Evolutionary conservation across 73 alveolate genomes (phyloP).

Genomic region (Urostyla sp.): DNA sequence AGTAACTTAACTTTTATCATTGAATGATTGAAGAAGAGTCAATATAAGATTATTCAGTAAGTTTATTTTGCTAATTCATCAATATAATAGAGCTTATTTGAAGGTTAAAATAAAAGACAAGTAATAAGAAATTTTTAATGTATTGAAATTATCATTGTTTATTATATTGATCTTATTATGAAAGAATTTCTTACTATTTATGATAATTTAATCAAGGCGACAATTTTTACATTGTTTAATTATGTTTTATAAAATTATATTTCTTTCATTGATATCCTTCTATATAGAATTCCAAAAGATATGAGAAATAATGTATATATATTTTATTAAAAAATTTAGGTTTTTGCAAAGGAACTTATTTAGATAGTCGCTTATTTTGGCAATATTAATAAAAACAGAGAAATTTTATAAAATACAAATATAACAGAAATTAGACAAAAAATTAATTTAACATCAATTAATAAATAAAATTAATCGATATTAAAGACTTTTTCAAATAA

Average conservation of each 20-base stretch:
- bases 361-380: conserved; percentile 20
- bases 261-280: conserved; percentile 11
- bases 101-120: not conserved
- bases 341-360: not conserved
- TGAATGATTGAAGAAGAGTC: not conserved
- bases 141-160: not conserved
- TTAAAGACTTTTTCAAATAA: not conserved
- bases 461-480: conserved; percentile 3
- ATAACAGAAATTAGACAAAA: conserved; percentile 1
- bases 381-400: conserved; percentile 6
- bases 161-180: conserved; percentile 4
- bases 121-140: not conserved
- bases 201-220: not conserved
- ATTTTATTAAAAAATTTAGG: not conserved
- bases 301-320: conserved; percentile 7
- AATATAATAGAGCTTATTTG: not conserved
- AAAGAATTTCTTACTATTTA: not conserved
- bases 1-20: not conserved
- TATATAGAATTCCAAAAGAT: conserved; percentile 11
- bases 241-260: conserved; percentile 10
- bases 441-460: conserved; percentile 1
- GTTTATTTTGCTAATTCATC: not conserved
- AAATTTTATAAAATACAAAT: not conserved
- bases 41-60: conserved; percentile 13
- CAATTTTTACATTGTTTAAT: not conserved